A percentile compares a stretch with the other conserved stretches of the same genome.
Conservation (phyloP, 495 filamentous ascomycete species). For the Cladorrhinum samala region DNA sequence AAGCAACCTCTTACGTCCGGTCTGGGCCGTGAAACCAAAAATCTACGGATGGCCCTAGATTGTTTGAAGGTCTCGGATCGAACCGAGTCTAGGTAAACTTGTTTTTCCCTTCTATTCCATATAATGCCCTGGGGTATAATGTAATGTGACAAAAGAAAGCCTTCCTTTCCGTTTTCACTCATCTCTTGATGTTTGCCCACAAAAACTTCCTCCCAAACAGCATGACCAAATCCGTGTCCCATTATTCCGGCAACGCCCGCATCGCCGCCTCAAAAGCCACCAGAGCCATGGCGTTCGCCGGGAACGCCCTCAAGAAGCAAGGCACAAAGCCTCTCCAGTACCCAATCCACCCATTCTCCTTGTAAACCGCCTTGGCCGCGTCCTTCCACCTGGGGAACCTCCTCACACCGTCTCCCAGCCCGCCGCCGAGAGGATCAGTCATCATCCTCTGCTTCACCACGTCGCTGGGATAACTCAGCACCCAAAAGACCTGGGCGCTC, state of each 20-base stretch:
- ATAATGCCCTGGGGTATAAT: constrained; percentile 10
- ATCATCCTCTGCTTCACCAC: constrained; percentile 98
- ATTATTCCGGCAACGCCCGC: constrained; percentile 62
- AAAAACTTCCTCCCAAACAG: too few relatives aligned
- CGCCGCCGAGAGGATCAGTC: constrained; percentile 79
- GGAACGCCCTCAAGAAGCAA: constrained; percentile 90
- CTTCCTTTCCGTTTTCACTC: neutral
- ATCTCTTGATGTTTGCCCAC: too few relatives aligned
- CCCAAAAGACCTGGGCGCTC: constrained; percentile 89
- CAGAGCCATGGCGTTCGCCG: constrained; percentile 90
- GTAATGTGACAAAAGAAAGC: neutral
- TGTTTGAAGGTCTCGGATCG: neutral
- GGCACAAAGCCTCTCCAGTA: constrained; percentile 94
- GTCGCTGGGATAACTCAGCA: constrained; percentile 84
- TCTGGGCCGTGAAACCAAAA: too few relatives aligned
- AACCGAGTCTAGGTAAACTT: neutral
- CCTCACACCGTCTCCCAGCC: constrained; percentile 59
- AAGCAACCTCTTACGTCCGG: too few relatives aligned
- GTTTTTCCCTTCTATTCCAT: too few relatives aligned
- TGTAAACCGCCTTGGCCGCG: constrained; percentile 70
- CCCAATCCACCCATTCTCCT: constrained; percentile 65
- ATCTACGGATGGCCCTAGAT: too few relatives aligned
- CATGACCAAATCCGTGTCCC: too few relatives aligned
- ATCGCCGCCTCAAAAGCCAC: constrained; percentile 91
- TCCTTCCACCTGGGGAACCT: constrained; percentile 72